Evolutionary conservation across 495 filamentous ascomycete genomes (phyloP), one percentile per base, ranked within the genome.

Genomic region (Penicillium pulvis): DNA sequence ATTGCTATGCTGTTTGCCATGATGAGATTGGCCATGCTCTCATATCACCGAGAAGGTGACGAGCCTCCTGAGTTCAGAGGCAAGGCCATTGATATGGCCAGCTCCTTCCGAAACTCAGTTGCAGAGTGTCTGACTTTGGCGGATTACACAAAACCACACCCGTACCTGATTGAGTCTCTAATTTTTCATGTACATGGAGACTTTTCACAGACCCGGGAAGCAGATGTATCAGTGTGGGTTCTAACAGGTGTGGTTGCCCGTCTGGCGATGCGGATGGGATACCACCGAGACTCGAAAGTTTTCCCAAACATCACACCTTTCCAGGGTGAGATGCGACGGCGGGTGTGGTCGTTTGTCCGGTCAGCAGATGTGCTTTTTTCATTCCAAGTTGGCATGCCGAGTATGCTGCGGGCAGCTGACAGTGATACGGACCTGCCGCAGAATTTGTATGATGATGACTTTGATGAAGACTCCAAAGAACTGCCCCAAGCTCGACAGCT

Each of bases 401-500:
- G 82, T 52, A 97, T 97, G 88, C 86, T 97, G 17, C 85, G 91
- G 54, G 76, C 84, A 16, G 79, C 86, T 10, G 91, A 97, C 69
- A 92, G 84, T 57, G 95, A 99, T 66, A 90, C 91, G 0, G 85
- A 90, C 54, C 72, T 96, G 35, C 94, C 94, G 16, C 83, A 88
- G 59, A 99, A 98, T 70, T 79, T 97, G 24, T 93, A 91, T 67
- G 94, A 99, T 67, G 93, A 97, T 62, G 95, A 98, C 64, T 90
- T 98, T 47, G 85, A 88, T 47, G 88, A 92, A 47, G 85, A 88
- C 48, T 90, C 83, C 61, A 88, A 88, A 66, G 78, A 81, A 9
- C 77, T 98, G 24, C 94, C 94, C 11, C 84, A 86, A 6, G 84
- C 91, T 1, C 81, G 91, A 56, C 88, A 90, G 10, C 75, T 78